Evolutionary conservation across 2,329 filamentous ascomycete genomes (phyloP).

Genomic region (Diplodia intermedia): DNA sequence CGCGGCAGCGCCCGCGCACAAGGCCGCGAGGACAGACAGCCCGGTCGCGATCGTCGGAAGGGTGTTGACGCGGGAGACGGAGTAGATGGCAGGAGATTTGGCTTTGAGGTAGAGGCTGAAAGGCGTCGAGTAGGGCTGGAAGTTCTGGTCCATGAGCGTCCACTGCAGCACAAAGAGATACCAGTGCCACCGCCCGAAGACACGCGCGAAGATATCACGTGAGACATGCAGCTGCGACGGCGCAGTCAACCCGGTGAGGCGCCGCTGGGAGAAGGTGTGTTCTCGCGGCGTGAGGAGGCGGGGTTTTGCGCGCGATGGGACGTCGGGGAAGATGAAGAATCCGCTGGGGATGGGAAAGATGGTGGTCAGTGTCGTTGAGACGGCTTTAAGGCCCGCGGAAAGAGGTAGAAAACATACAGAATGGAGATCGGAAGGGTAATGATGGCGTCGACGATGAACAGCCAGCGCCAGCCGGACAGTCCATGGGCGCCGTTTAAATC

Average conservation of each 20-base stretch:
- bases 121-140: slow-evolving; percentile 45
- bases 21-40: slow-evolving; percentile 47
- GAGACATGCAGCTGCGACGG: slow-evolving; percentile 45
- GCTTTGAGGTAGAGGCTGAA: slow-evolving; percentile 54
- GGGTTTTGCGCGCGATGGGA: slow-evolving; percentile 46
- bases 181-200: slow-evolving; percentile 51
- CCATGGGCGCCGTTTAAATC: slow-evolving; percentile 42
- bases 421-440: slow-evolving; percentile 51
- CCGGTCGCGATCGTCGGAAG: slow-evolving; percentile 52
- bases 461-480: slow-evolving; percentile 41
- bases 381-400: no score
- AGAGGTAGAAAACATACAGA: background rate
- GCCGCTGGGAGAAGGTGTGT: slow-evolving; percentile 35
- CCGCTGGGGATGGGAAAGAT: background rate
- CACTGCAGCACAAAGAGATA: slow-evolving; percentile 46
- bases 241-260: slow-evolving; percentile 39
- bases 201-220: slow-evolving; percentile 47
- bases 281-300: slow-evolving; percentile 43
- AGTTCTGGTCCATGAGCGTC: slow-evolving; percentile 50
- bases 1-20: slow-evolving; percentile 41
- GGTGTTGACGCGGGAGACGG: slow-evolving; percentile 52
- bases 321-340: slow-evolving; percentile 46
- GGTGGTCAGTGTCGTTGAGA: background rate
- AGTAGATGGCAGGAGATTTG: slow-evolving; percentile 37
- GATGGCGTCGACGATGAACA: slow-evolving; percentile 44